These are phyloP conservation scores for Cardiospermum halicacabum DNA, from an alignment of 345 rosid genomes.

Conservation along the genomic window DNA sequence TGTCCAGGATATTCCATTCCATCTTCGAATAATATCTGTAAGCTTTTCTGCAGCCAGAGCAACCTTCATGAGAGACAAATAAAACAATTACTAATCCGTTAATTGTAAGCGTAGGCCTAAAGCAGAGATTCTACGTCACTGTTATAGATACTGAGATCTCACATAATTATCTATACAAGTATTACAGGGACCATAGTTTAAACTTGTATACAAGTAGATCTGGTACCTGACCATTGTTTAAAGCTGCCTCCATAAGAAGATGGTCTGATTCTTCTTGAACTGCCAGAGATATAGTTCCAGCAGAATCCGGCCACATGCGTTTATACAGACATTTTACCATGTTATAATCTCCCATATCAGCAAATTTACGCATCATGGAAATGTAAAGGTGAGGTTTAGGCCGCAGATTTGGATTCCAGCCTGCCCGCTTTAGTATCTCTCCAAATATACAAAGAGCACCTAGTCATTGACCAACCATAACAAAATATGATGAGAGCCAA, in stretches of 20 bases:
- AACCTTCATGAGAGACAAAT: conserved; percentile 31
- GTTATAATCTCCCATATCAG: conserved; percentile 46
- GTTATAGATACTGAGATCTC: too few species aligned
- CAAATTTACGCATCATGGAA: conserved; percentile 73
- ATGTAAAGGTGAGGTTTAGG: conserved; percentile 80
- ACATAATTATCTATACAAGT: too few species aligned
- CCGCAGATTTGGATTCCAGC: conserved; percentile 35
- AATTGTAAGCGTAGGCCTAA: not conserved
- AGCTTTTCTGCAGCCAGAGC: conserved; percentile 47
- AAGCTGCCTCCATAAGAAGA: conserved; percentile 83
- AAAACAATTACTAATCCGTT: not conserved
- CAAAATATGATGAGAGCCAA: not conserved
- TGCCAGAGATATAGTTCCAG: conserved; percentile 47
- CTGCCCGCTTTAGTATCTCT: conserved; percentile 59
- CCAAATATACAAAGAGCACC: conserved; percentile 79
- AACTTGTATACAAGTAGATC: conserved; percentile 10
- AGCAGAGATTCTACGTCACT: not conserved
- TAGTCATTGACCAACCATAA: conserved; percentile 18
- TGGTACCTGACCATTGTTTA: conserved; percentile 61
- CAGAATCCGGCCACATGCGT: conserved; percentile 63
- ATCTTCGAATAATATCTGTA: conserved; percentile 38
- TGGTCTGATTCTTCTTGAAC: conserved; percentile 68
- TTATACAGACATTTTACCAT: conserved; percentile 53
- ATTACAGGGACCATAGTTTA: conserved; percentile 5
- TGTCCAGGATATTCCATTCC: conserved; percentile 74